Conservation (phyloP, 495 filamentous ascomycete genomes). For the Penicillium manginii region DNA sequence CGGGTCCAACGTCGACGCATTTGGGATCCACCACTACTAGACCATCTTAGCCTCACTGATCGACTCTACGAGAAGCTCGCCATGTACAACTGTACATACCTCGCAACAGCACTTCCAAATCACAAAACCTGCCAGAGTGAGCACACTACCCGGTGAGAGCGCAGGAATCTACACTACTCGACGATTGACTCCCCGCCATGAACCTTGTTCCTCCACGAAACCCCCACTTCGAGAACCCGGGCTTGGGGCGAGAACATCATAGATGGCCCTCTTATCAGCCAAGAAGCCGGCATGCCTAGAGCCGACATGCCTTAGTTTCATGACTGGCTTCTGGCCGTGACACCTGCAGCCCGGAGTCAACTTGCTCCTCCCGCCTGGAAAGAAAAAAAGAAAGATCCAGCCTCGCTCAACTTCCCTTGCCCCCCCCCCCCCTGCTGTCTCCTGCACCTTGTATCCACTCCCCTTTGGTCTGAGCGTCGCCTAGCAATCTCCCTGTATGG, state of each 20-base stretch:
- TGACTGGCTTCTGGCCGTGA: conserved; percentile 12
- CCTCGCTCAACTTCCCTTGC: conserved; percentile 11
- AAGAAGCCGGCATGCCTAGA: conserved; percentile 9
- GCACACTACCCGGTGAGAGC: no score
- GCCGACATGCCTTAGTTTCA: conserved; percentile 11
- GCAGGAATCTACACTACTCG: no score
- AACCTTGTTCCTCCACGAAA: conserved; percentile 6
- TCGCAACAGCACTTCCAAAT: neutral
- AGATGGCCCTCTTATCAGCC: conserved; percentile 16
- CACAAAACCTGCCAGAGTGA: neutral
- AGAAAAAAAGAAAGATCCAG: conserved; percentile 11
- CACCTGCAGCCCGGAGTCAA: conserved; percentile 13
- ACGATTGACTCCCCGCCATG: neutral
- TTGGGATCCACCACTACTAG: conserved; percentile 6
- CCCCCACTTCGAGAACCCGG: conserved; percentile 10
- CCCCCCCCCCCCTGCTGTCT: neutral
- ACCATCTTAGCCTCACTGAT: conserved; percentile 8
- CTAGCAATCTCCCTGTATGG: conserved; percentile 11
- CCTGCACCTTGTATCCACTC: conserved; percentile 23
- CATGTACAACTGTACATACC: no score
- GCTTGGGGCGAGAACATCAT: conserved; percentile 6
- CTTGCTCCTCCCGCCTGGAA: neutral
- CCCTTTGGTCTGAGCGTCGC: conserved; percentile 27
- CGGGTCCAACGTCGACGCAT: conserved; percentile 38
- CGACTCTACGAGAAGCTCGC: neutral